These are phyloP conservation scores for Aspergillus luchuensis DNA, from an alignment of 2,329 filamentous ascomycete genomes.

Conservation along the genomic window DNA sequence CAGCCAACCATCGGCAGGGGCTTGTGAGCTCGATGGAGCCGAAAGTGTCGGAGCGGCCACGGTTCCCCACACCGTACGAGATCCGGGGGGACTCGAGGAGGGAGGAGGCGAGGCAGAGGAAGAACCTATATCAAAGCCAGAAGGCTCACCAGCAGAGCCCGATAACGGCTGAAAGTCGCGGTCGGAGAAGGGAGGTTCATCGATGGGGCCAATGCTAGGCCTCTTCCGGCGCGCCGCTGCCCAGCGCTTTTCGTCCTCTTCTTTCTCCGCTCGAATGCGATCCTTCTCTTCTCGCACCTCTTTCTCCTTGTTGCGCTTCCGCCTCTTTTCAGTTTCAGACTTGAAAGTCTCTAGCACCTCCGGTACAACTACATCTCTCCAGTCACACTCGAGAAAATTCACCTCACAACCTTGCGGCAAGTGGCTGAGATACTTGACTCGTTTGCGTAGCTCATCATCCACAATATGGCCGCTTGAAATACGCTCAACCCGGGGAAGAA, in stretches of 20 bases:
- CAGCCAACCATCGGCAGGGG: constrained; percentile 73
- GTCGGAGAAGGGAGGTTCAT: constrained; percentile 54
- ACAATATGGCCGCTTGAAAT: constrained; percentile 86
- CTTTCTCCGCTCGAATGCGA: constrained; percentile 75
- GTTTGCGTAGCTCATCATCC: constrained; percentile 79
- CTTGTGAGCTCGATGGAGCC: constrained; percentile 53
- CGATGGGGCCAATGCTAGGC: constrained; percentile 50
- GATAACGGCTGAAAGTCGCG: constrained; percentile 68
- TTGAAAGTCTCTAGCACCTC: constrained; percentile 75
- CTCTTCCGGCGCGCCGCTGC: constrained; percentile 67
- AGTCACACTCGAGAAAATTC: constrained; percentile 89
- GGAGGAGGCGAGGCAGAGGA: constrained; percentile 57
- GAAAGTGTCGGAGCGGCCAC: constrained; percentile 62
- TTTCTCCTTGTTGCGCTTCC: constrained; percentile 79
- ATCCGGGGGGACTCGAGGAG: constrained; percentile 75
- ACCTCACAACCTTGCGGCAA: constrained; percentile 89
- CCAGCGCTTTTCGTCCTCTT: constrained; percentile 70
- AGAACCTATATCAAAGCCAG: constrained; percentile 32
- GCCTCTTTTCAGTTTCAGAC: constrained; percentile 73
- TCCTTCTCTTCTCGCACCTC: constrained; percentile 84
- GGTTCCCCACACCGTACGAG: constrained; percentile 92
- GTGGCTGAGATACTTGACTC: constrained; percentile 84
- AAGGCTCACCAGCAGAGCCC: constrained; percentile 33
- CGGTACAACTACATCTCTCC: constrained; percentile 81
- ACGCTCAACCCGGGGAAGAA: constrained; percentile 83